phyloP scores from a whole-genome alignment of 345 rosid species.

The Raphanus raphanistrum region DNA sequence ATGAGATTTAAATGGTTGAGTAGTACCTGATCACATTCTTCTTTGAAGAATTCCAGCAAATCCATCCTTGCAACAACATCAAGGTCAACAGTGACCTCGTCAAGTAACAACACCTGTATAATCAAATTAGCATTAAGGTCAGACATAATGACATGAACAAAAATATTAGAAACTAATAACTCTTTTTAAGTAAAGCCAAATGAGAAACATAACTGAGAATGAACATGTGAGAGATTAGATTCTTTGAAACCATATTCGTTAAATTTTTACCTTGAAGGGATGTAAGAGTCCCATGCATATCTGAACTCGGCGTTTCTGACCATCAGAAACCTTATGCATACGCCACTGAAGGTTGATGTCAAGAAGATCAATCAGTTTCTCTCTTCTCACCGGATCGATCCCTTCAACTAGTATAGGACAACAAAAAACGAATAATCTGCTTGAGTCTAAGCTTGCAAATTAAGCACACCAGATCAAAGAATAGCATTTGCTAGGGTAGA shows the following conservation, averaged over 20 bases:
- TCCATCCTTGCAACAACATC: conserved; percentile 96
- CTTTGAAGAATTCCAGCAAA: conserved; percentile 81
- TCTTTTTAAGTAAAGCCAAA: not conserved
- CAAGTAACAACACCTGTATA: conserved; percentile 79
- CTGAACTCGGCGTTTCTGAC: conserved; percentile 94
- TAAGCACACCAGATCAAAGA: too few relatives aligned
- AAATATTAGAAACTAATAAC: not conserved
- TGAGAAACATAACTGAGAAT: conserved; percentile 6
- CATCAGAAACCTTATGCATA: conserved; percentile 99
- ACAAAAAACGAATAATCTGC: not conserved
- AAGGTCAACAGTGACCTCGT: conserved; percentile 95
- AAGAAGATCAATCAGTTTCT: conserved; percentile 81
- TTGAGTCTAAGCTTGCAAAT: not conserved
- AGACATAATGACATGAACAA: not conserved
- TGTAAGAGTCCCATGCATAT: conserved; percentile 97
- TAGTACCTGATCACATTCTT: conserved; percentile 82
- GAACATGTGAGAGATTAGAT: conserved; percentile 14
- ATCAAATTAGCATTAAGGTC: not conserved
- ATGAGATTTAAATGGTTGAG: not conserved
- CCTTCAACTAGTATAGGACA: conserved; percentile 61
- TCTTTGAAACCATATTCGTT: not conserved
- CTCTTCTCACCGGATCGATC: conserved; percentile 79
- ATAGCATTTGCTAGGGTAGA: not conserved
- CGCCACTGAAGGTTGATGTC: conserved; percentile 94
- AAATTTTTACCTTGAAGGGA: conserved; percentile 67